Evolutionary conservation across 306 rosid species (phyloP).

Genomic region (Vicia villosa): DNA sequence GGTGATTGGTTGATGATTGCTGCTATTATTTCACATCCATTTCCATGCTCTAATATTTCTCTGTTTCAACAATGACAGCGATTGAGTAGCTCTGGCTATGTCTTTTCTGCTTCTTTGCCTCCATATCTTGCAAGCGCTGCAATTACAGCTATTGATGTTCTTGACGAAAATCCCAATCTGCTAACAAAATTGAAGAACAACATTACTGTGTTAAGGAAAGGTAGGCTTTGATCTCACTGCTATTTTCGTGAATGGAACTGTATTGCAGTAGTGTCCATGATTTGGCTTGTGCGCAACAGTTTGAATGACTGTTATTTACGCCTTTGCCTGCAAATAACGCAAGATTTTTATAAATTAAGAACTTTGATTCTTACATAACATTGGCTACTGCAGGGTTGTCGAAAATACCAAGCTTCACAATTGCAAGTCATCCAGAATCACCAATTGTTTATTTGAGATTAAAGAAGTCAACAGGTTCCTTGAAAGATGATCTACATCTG

Average conservation of each 20-base stretch:
- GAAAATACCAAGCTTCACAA: slow-evolving; percentile 55
- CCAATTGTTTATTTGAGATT: slow-evolving; percentile 84
- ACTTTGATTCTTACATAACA: slow-evolving; percentile 21
- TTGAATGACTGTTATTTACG: slow-evolving; percentile 4
- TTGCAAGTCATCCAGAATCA: slow-evolving; percentile 80
- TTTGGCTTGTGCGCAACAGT: slow-evolving; percentile 10
- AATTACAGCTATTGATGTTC: slow-evolving; percentile 77
- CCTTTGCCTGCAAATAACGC: slow-evolving; percentile 8
- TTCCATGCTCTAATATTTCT: slow-evolving; percentile 37
- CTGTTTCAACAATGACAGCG: slow-evolving; percentile 61
- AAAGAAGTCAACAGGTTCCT: slow-evolving; percentile 70
- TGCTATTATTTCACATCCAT: slow-evolving; percentile 24
- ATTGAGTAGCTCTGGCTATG: slow-evolving; percentile 93
- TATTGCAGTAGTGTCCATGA: slow-evolving; percentile 19
- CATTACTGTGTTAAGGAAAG: slow-evolving; percentile 66
- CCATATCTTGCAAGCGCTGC: slow-evolving; percentile 98
- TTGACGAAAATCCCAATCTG: slow-evolving; percentile 82
- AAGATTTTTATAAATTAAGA: slow-evolving; percentile 10
- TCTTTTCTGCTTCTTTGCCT: slow-evolving; percentile 97
- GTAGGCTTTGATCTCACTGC: slow-evolving; percentile 49
- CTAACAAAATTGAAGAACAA: slow-evolving; percentile 70
- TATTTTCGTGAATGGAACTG: slow-evolving; percentile 3
- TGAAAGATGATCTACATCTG: slow-evolving; percentile 61
- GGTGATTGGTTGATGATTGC: slow-evolving; percentile 28
- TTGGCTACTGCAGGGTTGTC: slow-evolving; percentile 70